Evolutionary conservation across 2,329 filamentous ascomycete genomes (phyloP), one percentile per base, ranked within the genome.

Genomic region (Alternaria rosae): DNA sequence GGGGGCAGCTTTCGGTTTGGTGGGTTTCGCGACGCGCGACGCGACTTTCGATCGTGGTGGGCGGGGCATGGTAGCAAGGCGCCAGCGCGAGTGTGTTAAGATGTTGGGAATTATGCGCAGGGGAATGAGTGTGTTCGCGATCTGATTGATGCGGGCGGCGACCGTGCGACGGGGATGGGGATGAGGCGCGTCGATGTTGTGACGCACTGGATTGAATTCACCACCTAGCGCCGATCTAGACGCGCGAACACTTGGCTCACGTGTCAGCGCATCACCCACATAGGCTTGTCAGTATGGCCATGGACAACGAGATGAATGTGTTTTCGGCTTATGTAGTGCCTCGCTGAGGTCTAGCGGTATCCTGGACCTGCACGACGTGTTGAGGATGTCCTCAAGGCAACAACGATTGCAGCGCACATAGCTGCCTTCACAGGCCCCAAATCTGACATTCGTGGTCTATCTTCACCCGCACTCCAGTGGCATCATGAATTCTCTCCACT

Each of bases 31-130:
- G 71, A 75, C 74, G 69, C 76, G 75, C 10, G 73, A 78, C 70
- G 74, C 73, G 72, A 78, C 68, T 68, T 78, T 80, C 23, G 76
- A 69, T 61, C 76, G 70, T 59, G 74, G 76, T 42, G 77, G 77
- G 61, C 77, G 77, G 61, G 77, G 76, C 78, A 79, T 80, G 47
- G 64, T 69, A 61, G 55, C 42, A 54, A 30, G 26, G 17, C 52
- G 51, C 52, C 42, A 51, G 55, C 45, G 56, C 20, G 13, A 45
- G 28, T 32, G 32, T 32, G 23, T 23, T 26, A 28, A 47, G 43
- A 41, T 30, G 51, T 38, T 20, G 43, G 11, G 44, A 41, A 43
- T 42, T 56, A 44, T 45, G 59, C 50, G 57, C 51, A 54, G 48
- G 57, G 50, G 59, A 67, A 51, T 26, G 62, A 61, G 38, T 32